Percentiles rank a stretch among this genome's conserved stretches.
phyloP scores from a whole-genome alignment of 225 moss, liverwort and hornwort species.

The Sphagnum tenellum region DNA sequence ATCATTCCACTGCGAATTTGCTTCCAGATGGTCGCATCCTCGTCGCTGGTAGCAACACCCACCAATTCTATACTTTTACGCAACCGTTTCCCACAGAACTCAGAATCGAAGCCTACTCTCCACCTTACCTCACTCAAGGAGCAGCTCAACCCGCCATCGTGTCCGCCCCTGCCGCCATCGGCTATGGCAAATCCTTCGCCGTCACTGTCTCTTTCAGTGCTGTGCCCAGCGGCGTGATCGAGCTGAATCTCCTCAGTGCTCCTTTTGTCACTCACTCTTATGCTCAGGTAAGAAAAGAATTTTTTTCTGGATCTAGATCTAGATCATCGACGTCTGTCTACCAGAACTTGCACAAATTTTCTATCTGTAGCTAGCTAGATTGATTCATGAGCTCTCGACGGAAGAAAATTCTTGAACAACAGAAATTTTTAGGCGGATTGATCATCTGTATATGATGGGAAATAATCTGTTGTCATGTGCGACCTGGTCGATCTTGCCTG shows the following conservation, averaged over 20 bases:
- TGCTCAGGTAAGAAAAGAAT: constrained; percentile 14
- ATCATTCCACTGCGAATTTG: constrained; percentile 42
- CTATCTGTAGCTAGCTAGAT: not conserved
- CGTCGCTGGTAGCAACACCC: constrained; percentile 42
- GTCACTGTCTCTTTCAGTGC: constrained; percentile 16
- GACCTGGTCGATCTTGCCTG: not conserved
- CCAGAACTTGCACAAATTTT: not conserved
- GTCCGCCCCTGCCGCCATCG: constrained; percentile 1
- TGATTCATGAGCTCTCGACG: not conserved
- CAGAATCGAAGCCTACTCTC: constrained; percentile 42
- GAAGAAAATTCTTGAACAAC: not conserved
- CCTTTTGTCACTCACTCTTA: constrained; percentile 55
- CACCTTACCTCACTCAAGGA: constrained; percentile 18
- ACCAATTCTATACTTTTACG: constrained; percentile 36
- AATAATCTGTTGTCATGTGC: not conserved
- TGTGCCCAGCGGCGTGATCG: constrained; percentile 9
- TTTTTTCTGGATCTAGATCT: not conserved
- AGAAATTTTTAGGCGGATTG: not conserved
- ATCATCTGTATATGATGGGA: too few relatives aligned
- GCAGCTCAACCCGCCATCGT: constrained; percentile 13
- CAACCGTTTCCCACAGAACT: constrained; percentile 40
- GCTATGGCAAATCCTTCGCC: constrained; percentile 12
- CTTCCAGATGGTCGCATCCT: constrained; percentile 34
- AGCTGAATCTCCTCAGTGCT: constrained; percentile 34
- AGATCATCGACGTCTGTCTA: not conserved